Evolutionary conservation across 2,329 filamentous ascomycete species (phyloP).

Genomic region (Penicillium sp.): DNA sequence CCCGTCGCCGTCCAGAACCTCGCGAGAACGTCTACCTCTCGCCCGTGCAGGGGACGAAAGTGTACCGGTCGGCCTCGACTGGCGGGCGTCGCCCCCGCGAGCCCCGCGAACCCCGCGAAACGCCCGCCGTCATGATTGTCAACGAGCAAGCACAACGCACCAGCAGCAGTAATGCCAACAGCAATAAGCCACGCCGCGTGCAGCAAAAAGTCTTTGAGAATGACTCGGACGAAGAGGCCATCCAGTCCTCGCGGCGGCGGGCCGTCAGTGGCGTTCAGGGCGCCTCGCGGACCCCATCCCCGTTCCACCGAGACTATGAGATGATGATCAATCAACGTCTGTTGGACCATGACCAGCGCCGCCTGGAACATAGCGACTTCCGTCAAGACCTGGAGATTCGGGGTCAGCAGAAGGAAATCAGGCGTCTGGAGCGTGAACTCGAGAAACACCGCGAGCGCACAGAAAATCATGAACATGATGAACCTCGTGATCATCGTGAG

Average conservation of each 20-base stretch:
- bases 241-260: slow-evolving; percentile 7
- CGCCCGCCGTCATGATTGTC: slow-evolving; percentile 28
- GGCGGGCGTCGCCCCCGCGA: slow-evolving; percentile 28
- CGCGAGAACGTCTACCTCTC: slow-evolving; percentile 10
- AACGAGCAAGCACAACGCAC: slow-evolving; percentile 31
- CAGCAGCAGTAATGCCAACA: slow-evolving; percentile 24
- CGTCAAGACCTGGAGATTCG: slow-evolving; percentile 33
- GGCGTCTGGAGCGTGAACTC: slow-evolving; percentile 32
- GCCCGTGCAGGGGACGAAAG: slow-evolving; percentile 15
- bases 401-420: slow-evolving; percentile 35
- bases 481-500: slow-evolving; percentile 5
- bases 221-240: slow-evolving; percentile 27
- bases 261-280: slow-evolving; percentile 15
- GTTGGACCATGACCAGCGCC: slow-evolving; percentile 30
- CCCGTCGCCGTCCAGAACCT: slow-evolving; percentile 27
- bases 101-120: slow-evolving; percentile 5
- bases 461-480: slow-evolving; percentile 4
- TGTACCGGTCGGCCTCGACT: slow-evolving; percentile 35
- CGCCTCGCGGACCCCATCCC: slow-evolving; percentile 25
- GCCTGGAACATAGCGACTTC: slow-evolving; percentile 31
- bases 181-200: slow-evolving; percentile 23
- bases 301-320: slow-evolving; percentile 31
- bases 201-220: slow-evolving; percentile 18
- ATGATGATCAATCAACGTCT: slow-evolving; percentile 33
- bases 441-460: slow-evolving; percentile 23